A percentile compares a stretch with the other conserved stretches of the same genome.
These are phyloP conservation scores for Polysphondylium violaceum DNA, from an alignment of 78 protist genomes.

Conservation along the genomic window DNA sequence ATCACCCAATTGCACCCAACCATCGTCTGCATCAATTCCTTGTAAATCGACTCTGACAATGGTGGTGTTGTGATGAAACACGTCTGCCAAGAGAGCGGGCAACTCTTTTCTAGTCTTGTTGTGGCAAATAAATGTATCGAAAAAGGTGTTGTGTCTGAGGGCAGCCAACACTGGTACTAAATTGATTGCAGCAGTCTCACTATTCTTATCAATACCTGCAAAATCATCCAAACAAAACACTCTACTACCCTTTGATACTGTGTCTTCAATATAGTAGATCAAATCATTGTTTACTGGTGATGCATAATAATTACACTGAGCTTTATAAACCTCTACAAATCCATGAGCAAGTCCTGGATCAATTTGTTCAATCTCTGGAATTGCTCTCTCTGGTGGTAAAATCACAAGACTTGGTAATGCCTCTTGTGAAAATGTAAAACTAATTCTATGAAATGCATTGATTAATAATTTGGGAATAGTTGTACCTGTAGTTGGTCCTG, in stretches of 20 bases:
- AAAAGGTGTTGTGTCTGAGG: constrained; percentile 60
- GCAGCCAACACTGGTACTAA: constrained; percentile 63
- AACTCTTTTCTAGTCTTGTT: constrained; percentile 65
- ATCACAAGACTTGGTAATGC: constrained; percentile 61
- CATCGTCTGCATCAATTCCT: constrained; percentile 32
- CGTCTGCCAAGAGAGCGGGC: constrained; percentile 62
- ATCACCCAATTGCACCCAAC: constrained; percentile 68
- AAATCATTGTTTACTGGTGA: constrained; percentile 32
- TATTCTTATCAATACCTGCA: constrained; percentile 64
- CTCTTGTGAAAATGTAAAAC: constrained; percentile 68
- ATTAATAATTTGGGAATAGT: constrained; percentile 64
- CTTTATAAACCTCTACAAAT: constrained; percentile 69
- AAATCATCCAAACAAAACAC: constrained; percentile 70
- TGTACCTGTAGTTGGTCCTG: constrained; percentile 44
- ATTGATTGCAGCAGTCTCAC: constrained; percentile 8
- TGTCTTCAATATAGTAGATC: constrained; percentile 50
- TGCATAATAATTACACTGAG: constrained; percentile 72
- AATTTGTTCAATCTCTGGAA: constrained; percentile 58
- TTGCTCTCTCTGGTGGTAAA: constrained; percentile 62
- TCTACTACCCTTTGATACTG: constrained; percentile 37
- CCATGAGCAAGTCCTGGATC: constrained; percentile 78
- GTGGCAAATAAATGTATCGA: constrained; percentile 66
- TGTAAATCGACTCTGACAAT: neutral
- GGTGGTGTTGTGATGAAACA: constrained; percentile 54
- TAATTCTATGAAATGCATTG: constrained; percentile 69